These are phyloP conservation scores for Rhynchospora breviuscula DNA, from an alignment of 176 grass and related monocot species.

Conservation along the genomic window DNA sequence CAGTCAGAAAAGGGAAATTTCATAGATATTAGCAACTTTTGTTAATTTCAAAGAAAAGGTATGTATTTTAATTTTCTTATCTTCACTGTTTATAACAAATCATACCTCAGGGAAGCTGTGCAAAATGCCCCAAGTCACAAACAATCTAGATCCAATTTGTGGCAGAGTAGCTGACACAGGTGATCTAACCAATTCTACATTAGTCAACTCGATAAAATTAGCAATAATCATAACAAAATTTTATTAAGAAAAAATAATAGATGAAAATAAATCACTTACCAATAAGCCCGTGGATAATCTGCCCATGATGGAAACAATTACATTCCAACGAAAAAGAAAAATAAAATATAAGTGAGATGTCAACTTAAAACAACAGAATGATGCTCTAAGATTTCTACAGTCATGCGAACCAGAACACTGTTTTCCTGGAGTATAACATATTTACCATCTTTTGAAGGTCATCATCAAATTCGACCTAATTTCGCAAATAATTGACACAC, in stretches of 20 bases:
- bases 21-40: not conserved
- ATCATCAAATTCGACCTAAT: not conserved
- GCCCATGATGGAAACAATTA: not conserved
- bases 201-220: not conserved
- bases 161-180: conserved; percentile 30
- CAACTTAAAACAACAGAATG: conserved; percentile 19
- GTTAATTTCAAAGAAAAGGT: not conserved
- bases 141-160: conserved; percentile 38
- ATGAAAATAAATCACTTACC: conserved; percentile 22
- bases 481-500: not conserved
- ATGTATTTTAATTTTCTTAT: not conserved
- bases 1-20: not conserved
- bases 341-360: not conserved
- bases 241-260: not conserved
- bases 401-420: not conserved
- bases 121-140: conserved; percentile 45
- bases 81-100: not conserved
- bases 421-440: not conserved
- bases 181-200: conserved; percentile 44
- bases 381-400: not conserved
- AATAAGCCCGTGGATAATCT: conserved; percentile 51
- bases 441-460: not conserved
- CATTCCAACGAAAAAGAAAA: conserved; percentile 7
- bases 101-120: conserved; percentile 50
- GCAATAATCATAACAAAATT: not conserved